Evolutionary conservation across 495 filamentous ascomycete genomes (phyloP), one percentile per base, ranked within the genome.

Genomic region (Astrocystis sublimbata): DNA sequence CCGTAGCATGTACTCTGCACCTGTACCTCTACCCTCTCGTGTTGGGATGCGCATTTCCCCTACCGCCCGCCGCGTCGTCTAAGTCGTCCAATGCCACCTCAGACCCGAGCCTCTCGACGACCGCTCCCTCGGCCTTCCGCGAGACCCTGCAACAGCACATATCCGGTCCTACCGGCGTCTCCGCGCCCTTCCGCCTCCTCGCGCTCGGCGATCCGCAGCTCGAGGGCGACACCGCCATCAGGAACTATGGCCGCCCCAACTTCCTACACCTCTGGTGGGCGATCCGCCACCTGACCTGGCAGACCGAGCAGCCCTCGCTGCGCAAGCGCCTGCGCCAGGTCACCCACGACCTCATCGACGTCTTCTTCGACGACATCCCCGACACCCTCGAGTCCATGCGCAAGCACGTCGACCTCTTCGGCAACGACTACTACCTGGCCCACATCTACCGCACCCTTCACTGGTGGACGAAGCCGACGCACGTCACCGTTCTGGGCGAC

Each of bases 121-220:
- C 43, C 59, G 46, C 49, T 33, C 60, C 57, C 45, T 24, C 68
- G 12, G 62, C 60, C 0, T 50, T 69, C n/a, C 67, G 71, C 45
- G 68, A 72, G 28, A 73, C 71, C 23, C 12, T 63, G 43, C 60
- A 61, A 72, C 51, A 72, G 67, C 60, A 67, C 65, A 35, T 67
- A 28, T 36, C 62, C 1, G 19, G 52, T 41, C 60, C 60, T 21
- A 70, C 69, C 69, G 76, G 68, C 68, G 66, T 74, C 66, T 60
- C 73, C 64, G 92, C 86, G 13, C 89, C 89, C 3, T 97, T 98
- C 74, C 83, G 94, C 30, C 86, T 98, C 4, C 88, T 98, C 24
- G 86, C 92, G 12, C 86, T 98, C 45, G 94, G 89, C 59, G 94
- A 98, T 77, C 94, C 94, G 1, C 94, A 98, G 71, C 83, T 98